A percentile compares a stretch with the other conserved stretches of the same genome.
Conservation (phyloP, 192 early-diverging fungal species). For the Coemansia sp. region DNA sequence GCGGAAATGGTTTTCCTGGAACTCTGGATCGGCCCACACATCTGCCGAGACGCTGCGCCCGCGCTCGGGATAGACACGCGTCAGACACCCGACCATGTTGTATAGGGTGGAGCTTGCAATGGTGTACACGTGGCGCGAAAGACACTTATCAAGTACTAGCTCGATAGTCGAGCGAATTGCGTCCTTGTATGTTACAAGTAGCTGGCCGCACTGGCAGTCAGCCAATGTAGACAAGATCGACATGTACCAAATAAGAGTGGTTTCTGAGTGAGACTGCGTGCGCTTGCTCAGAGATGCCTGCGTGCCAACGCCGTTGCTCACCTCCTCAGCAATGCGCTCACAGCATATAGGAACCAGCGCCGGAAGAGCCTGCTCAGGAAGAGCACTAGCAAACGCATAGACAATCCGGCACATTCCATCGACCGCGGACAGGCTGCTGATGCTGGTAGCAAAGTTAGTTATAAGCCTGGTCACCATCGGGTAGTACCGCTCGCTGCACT, state of each 20-base stretch:
- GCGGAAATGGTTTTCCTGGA: constrained; percentile 67
- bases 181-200: constrained; percentile 31
- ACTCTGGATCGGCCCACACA: constrained; percentile 51
- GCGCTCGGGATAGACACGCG: constrained; percentile 15
- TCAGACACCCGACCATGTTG: constrained; percentile 18
- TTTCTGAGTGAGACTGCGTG: constrained; percentile 43
- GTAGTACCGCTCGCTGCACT: constrained; percentile 49
- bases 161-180: constrained; percentile 19
- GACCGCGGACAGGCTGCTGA: constrained; percentile 47
- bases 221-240: constrained; percentile 30
- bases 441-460: constrained; percentile 43
- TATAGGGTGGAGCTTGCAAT: constrained; percentile 22
- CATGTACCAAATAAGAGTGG: constrained; percentile 52
- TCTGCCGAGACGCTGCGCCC: constrained; percentile 36
- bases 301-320: constrained; percentile 43
- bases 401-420: constrained; percentile 38
- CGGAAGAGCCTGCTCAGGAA: constrained; percentile 41
- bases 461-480: constrained; percentile 53
- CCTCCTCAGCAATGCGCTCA: constrained; percentile 43
- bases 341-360: constrained; percentile 41
- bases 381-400: constrained; percentile 32
- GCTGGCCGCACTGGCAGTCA: constrained; percentile 23
- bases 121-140: constrained; percentile 46
- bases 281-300: constrained; percentile 43
- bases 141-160: constrained; percentile 29